phyloP scores from a whole-genome alignment of 2,329 filamentous ascomycete species.

The Ophiostoma novo-ulmi region DNA sequence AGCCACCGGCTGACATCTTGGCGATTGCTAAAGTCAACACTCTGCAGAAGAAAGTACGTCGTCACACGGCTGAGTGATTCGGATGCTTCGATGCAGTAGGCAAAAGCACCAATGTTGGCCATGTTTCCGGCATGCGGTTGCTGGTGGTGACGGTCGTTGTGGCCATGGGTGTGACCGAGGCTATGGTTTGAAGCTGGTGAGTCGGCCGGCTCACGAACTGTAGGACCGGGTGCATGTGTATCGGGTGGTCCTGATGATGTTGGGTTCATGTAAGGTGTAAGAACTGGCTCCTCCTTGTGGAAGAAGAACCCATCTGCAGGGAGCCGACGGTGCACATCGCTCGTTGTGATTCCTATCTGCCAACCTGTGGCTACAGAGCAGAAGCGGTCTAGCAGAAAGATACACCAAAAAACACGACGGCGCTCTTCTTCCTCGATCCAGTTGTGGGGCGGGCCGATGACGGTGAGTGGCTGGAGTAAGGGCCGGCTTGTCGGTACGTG shows the following conservation, averaged over 20 bases:
- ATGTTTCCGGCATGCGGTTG: constrained; percentile 3
- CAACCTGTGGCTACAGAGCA: constrained; percentile 32
- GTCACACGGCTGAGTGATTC: constrained; percentile 37
- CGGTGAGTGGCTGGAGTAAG: constrained; percentile 31
- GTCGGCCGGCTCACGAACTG: background rate
- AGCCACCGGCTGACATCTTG: constrained; percentile 36
- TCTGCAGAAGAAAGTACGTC: constrained; percentile 37
- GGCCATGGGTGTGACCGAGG: background rate
- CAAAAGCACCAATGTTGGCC: constrained; percentile 35
- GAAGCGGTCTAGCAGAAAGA: constrained; percentile 37
- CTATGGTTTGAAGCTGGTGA: constrained; percentile 16
- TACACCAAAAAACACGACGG: constrained; percentile 37
- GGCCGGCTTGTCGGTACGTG: constrained; percentile 14
- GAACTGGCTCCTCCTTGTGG: constrained; percentile 32
- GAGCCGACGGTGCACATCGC: constrained; percentile 35
- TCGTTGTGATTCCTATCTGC: constrained; percentile 34
- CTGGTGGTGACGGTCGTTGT: background rate
- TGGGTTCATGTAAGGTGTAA: constrained; percentile 34
- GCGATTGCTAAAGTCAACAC: constrained; percentile 33
- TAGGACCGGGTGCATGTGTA: background rate
- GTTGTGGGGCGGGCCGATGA: constrained; percentile 30
- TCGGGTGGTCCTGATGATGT: background rate
- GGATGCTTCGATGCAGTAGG: constrained; percentile 38
- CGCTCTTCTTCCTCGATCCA: constrained; percentile 35
- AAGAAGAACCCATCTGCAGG: constrained; percentile 35